phyloP scores from a whole-genome alignment of 2,329 filamentous ascomycete species.

The Exophiala sp. region DNA sequence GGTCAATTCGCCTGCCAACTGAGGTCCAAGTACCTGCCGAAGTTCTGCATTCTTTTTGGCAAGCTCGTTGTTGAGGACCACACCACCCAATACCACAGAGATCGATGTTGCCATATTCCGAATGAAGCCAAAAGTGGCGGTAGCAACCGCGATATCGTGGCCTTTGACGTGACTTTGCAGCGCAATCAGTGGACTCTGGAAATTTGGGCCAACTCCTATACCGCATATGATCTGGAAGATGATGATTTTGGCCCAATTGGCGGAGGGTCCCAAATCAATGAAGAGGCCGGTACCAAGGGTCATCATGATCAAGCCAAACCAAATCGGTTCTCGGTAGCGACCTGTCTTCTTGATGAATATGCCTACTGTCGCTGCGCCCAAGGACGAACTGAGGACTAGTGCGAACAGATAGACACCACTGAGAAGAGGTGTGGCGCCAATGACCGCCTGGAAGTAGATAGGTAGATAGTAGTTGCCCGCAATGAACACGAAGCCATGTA shows the following conservation, averaged over 20 bases:
- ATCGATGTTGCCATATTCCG: slow-evolving; percentile 52
- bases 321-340: slow-evolving; percentile 61
- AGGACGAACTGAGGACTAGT: slow-evolving; percentile 63
- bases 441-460: slow-evolving; percentile 77
- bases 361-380: slow-evolving; percentile 59
- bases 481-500: slow-evolving; percentile 75
- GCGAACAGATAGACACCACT: slow-evolving; percentile 74
- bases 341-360: slow-evolving; percentile 73
- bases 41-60: slow-evolving; percentile 32
- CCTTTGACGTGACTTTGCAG: slow-evolving; percentile 61
- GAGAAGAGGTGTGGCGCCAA: slow-evolving; percentile 64
- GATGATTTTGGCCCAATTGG: slow-evolving; percentile 48
- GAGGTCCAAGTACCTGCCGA: slow-evolving; percentile 30
- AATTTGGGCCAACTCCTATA: slow-evolving; percentile 60
- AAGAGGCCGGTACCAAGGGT: slow-evolving; percentile 65
- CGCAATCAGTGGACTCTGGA: slow-evolving; percentile 61
- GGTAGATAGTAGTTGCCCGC: slow-evolving; percentile 75
- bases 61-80: slow-evolving; percentile 43
- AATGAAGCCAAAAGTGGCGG: slow-evolving; percentile 54
- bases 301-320: slow-evolving; percentile 56
- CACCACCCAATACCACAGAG: slow-evolving; percentile 53
- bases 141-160: slow-evolving; percentile 58
- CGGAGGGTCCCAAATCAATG: slow-evolving; percentile 55
- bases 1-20: slow-evolving; percentile 33
- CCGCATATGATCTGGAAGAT: slow-evolving; percentile 59